phyloP scores from a whole-genome alignment of 345 rosid genomes.

The Linum trigynum region DNA sequence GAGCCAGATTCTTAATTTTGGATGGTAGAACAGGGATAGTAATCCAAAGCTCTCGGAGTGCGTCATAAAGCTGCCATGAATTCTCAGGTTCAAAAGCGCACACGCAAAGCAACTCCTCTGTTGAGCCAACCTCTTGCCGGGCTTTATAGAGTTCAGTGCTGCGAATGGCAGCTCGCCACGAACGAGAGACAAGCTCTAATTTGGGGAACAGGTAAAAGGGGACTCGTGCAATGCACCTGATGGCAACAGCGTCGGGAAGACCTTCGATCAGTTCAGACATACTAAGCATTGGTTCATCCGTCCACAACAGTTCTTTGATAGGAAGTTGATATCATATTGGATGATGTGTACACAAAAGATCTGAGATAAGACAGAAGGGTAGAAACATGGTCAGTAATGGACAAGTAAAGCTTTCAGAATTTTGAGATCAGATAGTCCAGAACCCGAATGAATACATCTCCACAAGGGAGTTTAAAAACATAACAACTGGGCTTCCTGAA shows the following conservation, averaged over 20 bases:
- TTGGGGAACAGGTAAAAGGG: constrained; percentile 64
- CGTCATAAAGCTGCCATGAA: constrained; percentile 89
- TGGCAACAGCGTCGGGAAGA: constrained; percentile 81
- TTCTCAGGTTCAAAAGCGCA: constrained; percentile 92
- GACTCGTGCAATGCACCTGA: constrained; percentile 89
- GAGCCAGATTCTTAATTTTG: constrained; percentile 67
- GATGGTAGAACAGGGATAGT: constrained; percentile 89
- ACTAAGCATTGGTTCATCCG: constrained; percentile 33
- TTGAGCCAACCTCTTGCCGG: constrained; percentile 60
- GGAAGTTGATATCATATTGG: constrained; percentile 7
- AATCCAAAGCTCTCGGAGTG: constrained; percentile 69
- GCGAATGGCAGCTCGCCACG: constrained; percentile 73
- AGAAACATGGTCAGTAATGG: neutral
- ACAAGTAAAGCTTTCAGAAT: neutral
- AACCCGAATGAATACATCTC: too few species aligned
- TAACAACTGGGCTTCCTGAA: too few species aligned
- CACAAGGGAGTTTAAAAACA: too few species aligned
- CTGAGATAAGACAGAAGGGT: neutral
- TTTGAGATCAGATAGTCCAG: too few species aligned
- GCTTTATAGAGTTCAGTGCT: constrained; percentile 68
- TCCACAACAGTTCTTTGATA: constrained; percentile 15
- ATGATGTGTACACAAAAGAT: neutral
- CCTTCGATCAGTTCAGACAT: constrained; percentile 93
- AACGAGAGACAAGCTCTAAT: constrained; percentile 85
- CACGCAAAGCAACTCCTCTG: constrained; percentile 68